Evolutionary conservation across 768 basidiomycete species (phyloP), one percentile per base, ranked within the genome.

Genomic region (Termitomyces sp.): DNA sequence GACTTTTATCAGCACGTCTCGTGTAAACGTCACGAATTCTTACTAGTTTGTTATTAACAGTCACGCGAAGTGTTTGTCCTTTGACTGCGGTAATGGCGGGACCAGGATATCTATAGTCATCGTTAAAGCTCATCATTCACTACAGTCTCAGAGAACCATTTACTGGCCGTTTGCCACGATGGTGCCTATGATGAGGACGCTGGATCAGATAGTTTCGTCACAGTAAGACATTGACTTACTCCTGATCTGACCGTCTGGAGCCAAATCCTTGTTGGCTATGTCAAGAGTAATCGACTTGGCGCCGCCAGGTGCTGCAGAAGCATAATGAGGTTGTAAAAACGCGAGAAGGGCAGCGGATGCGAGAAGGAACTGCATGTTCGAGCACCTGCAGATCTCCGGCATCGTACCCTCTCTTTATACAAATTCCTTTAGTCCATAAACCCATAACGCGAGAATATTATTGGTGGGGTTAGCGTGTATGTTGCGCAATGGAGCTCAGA

Each of bases 51-150:
- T 83, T 79, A 41, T 75, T 69, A 20, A 83, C 77, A 18, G 75
- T 78, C 45, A 84, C 70, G 22, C 57, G 55, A 53, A 81, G 74
- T 31, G 68, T 68, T 51, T 78, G 72, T 6, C 79, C 76, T 59
- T 82, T 85, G 24, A 72, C 68, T 20, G 66, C 67, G 6, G 63
- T 67, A 62, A 85, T 78, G 49, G 78, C 62, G 8, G 83, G 83
- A 6, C 80, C 83, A 18, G 83, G 83, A 61, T 67, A 71, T 34
- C 67, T 69, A 46, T 15, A 55, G 4, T 33, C 12, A 8, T 30
- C 22, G 54, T 54, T 53, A 56, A 33, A 30, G 33, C 20, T 24
- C 24, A 49, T 39, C 11, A 27, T 44, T 15, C 18, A 22, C 18
- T 16, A 50, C n/a, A 16, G 7, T 33, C n/a, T 12, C 8, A 33